A percentile compares a stretch with the other conserved stretches of the same genome.
Conservation (phyloP, 352 stramenopile species). For the Phytophthora idaei region DNA sequence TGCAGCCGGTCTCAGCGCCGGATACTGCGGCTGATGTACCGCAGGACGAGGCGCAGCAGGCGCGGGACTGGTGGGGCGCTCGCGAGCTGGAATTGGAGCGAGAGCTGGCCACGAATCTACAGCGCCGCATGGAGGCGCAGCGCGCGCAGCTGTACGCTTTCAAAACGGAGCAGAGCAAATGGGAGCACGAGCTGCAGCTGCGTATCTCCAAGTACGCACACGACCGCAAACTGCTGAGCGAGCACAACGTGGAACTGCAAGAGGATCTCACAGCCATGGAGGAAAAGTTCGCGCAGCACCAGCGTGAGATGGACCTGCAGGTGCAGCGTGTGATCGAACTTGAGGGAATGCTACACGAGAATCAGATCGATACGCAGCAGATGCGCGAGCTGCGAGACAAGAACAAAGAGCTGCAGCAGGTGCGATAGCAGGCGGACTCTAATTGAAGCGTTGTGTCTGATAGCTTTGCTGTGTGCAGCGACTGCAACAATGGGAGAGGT, state of each 20-base stretch:
- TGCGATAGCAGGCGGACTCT: slow-evolving; percentile 8
- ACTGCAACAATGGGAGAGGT: slow-evolving; percentile 66
- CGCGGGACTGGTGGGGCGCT: slow-evolving; percentile 65
- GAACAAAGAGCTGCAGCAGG: slow-evolving; percentile 55
- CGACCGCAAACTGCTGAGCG: slow-evolving; percentile 77
- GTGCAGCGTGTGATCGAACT: slow-evolving; percentile 67
- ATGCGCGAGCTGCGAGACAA: slow-evolving; percentile 40
- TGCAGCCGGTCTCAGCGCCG: slow-evolving; percentile 1
- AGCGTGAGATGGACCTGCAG: slow-evolving; percentile 65
- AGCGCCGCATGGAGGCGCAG: slow-evolving; percentile 77
- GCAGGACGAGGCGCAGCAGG: slow-evolving; percentile 22
- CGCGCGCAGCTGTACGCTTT: slow-evolving; percentile 75
- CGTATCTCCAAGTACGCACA: slow-evolving; percentile 81
- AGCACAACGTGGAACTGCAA: slow-evolving; percentile 84
- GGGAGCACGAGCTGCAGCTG: slow-evolving; percentile 78
- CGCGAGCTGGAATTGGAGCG: slow-evolving; percentile 48
- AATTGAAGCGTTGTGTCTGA: not conserved
- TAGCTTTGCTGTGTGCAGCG: slow-evolving; percentile 35
- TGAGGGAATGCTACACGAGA: slow-evolving; percentile 57
- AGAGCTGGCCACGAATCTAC: slow-evolving; percentile 51
- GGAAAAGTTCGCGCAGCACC: slow-evolving; percentile 44
- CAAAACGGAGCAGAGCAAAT: slow-evolving; percentile 85
- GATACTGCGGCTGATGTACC: not conserved
- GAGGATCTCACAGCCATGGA: slow-evolving; percentile 58
- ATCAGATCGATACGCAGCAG: slow-evolving; percentile 44